Conservation (phyloP, 1,139 yeast genomes). For the Diutina neorugosa region DNA sequence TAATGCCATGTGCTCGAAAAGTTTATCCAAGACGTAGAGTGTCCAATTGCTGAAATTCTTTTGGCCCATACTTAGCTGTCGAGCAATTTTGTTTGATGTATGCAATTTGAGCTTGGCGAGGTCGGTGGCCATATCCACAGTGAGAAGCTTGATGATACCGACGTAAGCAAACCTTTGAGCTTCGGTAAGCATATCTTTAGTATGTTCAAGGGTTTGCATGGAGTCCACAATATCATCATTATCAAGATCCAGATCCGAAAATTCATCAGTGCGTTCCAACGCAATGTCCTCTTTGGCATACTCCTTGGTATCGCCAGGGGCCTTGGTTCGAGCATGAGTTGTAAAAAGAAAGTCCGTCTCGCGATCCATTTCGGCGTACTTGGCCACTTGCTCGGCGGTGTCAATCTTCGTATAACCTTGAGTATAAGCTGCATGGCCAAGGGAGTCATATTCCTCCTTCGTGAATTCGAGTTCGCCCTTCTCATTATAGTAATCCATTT, state of each 20-base stretch:
- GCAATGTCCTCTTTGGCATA: conserved; percentile 10
- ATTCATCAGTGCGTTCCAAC: conserved; percentile 17
- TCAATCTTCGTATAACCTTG: conserved; percentile 83
- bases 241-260: background rate
- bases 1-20: conserved; percentile 76
- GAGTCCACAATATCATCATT: conserved; percentile 27
- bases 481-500: conserved; percentile 1
- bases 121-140: conserved; percentile 73
- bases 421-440: background rate
- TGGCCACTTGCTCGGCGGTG: conserved; percentile 76
- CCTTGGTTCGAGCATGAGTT: conserved; percentile 5
- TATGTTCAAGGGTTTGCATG: conserved; percentile 58
- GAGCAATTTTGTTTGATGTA: conserved; percentile 40
- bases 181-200: conserved; percentile 72
- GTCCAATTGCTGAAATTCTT: conserved; percentile 84
- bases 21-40: conserved; percentile 51
- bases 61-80: conserved; percentile 56
- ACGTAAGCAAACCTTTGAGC: conserved; percentile 86
- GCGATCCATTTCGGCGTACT: conserved; percentile 60
- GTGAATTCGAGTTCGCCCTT: conserved; percentile 1
- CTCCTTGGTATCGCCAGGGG: conserved; percentile 4
- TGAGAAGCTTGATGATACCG: conserved; percentile 67
- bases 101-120: conserved; percentile 50
- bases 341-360: conserved; percentile 72
- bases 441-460: background rate